Conservation (phyloP, 495 filamentous ascomycete species). For the Thermochaetoides thermophila region DNA sequence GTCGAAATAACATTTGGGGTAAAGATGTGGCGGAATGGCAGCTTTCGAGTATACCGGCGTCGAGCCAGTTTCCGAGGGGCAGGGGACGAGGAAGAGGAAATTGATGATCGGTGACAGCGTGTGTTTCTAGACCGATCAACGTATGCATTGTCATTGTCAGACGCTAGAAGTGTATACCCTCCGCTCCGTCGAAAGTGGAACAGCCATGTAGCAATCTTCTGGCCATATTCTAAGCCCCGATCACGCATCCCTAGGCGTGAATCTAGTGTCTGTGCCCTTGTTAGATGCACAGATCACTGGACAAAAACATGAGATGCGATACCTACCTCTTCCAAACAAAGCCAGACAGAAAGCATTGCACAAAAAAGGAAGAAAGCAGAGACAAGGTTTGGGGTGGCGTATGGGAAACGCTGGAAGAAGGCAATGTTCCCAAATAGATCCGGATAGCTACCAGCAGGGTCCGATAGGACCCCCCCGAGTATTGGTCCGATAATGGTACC, state of each 20-base stretch:
- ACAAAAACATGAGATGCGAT: too few relatives aligned
- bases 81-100: too few relatives aligned
- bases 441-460: conserved; percentile 59
- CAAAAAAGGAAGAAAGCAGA: conserved; percentile 49
- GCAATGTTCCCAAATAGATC: conserved; percentile 48
- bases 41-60: conserved; percentile 23
- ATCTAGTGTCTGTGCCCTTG: conserved; percentile 42
- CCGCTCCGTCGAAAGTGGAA: too few relatives aligned
- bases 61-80: conserved; percentile 6
- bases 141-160: too few relatives aligned
- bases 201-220: conserved; percentile 14
- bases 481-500: conserved; percentile 65
- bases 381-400: conserved; percentile 61
- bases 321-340: conserved; percentile 56
- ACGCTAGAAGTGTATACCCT: too few relatives aligned
- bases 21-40: conserved; percentile 65
- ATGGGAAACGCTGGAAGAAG: conserved; percentile 57
- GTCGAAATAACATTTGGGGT: conserved; percentile 58
- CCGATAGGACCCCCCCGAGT: conserved; percentile 57
- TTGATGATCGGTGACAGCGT: too few relatives aligned
- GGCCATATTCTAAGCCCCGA: conserved; percentile 28
- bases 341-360: conserved; percentile 40
- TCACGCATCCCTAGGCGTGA: conserved; percentile 32
- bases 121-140: too few relatives aligned
- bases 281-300: too few relatives aligned